A percentile compares a stretch with the other conserved stretches of the same genome.
These are phyloP conservation scores for Yamadazyma mexicana DNA, from an alignment of 1,139 yeast species.

Conservation along the genomic window DNA sequence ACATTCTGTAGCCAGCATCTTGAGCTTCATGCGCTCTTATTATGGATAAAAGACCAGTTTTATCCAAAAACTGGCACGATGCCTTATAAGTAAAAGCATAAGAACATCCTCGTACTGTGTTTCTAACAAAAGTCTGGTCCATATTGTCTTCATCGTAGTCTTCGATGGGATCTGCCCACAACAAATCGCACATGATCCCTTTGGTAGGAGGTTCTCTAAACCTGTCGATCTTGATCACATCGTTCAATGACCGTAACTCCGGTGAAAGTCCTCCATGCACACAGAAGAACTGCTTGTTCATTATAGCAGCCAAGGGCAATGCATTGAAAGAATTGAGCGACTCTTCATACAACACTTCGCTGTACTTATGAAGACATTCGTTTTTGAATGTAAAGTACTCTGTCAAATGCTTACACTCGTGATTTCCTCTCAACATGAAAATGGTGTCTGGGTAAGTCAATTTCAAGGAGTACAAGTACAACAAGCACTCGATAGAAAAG, in stretches of 20 bases:
- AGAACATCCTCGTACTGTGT: conserved; percentile 89
- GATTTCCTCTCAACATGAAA: conserved; percentile 90
- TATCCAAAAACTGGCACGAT: conserved; percentile 74
- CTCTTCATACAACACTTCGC: conserved; percentile 64
- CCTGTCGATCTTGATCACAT: conserved; percentile 68
- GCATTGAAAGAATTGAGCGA: conserved; percentile 82
- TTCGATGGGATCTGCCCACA: conserved; percentile 96
- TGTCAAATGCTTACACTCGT: conserved; percentile 92
- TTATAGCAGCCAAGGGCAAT: conserved; percentile 87
- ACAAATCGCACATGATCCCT: conserved; percentile 91
- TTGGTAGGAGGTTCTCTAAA: conserved; percentile 92
- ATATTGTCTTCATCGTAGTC: conserved; percentile 72
- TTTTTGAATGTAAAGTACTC: conserved; percentile 91
- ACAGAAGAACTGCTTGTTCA: conserved; percentile 94
- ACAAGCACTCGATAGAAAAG: conserved; percentile 83
- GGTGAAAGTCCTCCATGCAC: conserved; percentile 98
- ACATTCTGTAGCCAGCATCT: conserved; percentile 96
- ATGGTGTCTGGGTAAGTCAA: conserved; percentile 74
- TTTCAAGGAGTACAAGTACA: conserved; percentile 79
- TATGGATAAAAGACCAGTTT: conserved; percentile 76
- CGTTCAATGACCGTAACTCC: conserved; percentile 70
- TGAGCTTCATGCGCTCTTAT: conserved; percentile 98
- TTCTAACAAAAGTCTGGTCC: conserved; percentile 56
- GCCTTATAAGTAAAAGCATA: conserved; percentile 88
- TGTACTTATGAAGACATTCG: conserved; percentile 89